Percentiles rank a stretch among this genome's conserved stretches.
Evolutionary conservation across 768 basidiomycete genomes (phyloP).

Genomic region (Russula emetica): DNA sequence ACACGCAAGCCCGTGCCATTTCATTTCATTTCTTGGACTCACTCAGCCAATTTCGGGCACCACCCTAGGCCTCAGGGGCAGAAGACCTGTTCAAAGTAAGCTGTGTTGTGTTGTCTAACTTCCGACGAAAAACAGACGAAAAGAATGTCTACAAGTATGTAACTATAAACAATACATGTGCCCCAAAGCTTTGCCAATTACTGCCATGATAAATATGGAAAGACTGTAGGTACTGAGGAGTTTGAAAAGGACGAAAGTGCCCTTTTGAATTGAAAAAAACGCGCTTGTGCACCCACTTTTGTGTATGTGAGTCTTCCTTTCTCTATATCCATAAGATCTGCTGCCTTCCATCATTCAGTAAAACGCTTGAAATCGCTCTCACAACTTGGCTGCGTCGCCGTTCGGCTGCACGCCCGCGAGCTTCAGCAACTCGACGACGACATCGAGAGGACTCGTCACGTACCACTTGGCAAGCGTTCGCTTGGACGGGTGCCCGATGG

Average conservation of each 20-base stretch:
- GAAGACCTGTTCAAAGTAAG: not conserved
- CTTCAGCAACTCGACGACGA: conserved; percentile 73
- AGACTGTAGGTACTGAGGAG: not conserved
- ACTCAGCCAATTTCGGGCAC: too few relatives aligned
- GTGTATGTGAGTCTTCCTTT: not conserved
- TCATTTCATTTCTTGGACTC: too few relatives aligned
- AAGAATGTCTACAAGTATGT: not conserved
- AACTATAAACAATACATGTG: conserved; percentile 4
- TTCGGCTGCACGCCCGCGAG: conserved; percentile 42
- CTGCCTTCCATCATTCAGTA: not conserved
- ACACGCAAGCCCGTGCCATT: too few relatives aligned
- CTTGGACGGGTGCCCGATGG: conserved; percentile 88
- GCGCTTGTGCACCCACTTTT: not conserved
- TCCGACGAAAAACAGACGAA: not conserved
- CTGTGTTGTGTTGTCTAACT: not conserved
- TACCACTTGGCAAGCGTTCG: conserved; percentile 91
- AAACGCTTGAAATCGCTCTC: not conserved
- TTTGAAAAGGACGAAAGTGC: not conserved
- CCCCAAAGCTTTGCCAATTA: not conserved
- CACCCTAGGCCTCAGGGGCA: not conserved
- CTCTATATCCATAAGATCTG: not conserved
- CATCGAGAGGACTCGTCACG: conserved; percentile 81
- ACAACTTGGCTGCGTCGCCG: conserved; percentile 11
- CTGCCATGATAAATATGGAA: not conserved
- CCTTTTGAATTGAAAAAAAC: not conserved